Evolutionary conservation across 2,329 filamentous ascomycete species (phyloP).

Genomic region (Colletotrichum abscissum): DNA sequence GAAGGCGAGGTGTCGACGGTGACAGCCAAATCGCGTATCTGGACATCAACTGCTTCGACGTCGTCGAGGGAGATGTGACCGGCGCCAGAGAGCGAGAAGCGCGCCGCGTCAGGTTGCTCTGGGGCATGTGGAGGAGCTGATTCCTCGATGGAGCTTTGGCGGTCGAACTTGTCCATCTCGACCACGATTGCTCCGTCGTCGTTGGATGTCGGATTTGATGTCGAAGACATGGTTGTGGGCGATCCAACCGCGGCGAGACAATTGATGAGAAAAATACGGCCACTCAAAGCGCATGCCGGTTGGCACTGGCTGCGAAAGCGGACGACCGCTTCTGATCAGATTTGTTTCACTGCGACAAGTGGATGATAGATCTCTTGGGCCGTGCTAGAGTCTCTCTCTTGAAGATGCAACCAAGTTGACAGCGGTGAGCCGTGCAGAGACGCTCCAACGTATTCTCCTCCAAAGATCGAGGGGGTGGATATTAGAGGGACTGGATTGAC

Average conservation of each 20-base stretch:
- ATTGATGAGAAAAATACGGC: background rate
- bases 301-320: background rate
- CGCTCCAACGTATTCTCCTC: background rate
- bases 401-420: background rate
- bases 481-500: background rate
- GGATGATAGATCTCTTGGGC: background rate
- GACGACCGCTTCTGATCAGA: background rate
- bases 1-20: slow-evolving; percentile 69
- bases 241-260: too few relatives aligned
- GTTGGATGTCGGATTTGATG: background rate
- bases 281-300: background rate
- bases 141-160: slow-evolving; percentile 46
- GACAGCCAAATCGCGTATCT: slow-evolving; percentile 65
- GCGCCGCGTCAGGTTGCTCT: slow-evolving; percentile 32
- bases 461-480: background rate
- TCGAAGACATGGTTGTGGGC: background rate
- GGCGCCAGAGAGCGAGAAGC: slow-evolving; percentile 46
- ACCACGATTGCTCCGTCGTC: slow-evolving; percentile 9
- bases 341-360: background rate
- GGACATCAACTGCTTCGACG: slow-evolving; percentile 66
- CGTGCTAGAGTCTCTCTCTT: background rate
- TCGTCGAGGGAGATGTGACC: slow-evolving; percentile 58
- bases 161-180: slow-evolving; percentile 47
- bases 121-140: slow-evolving; percentile 39
- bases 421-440: background rate